phyloP scores from a whole-genome alignment of 306 rosid genomes.

The Clitoria ternatea region DNA sequence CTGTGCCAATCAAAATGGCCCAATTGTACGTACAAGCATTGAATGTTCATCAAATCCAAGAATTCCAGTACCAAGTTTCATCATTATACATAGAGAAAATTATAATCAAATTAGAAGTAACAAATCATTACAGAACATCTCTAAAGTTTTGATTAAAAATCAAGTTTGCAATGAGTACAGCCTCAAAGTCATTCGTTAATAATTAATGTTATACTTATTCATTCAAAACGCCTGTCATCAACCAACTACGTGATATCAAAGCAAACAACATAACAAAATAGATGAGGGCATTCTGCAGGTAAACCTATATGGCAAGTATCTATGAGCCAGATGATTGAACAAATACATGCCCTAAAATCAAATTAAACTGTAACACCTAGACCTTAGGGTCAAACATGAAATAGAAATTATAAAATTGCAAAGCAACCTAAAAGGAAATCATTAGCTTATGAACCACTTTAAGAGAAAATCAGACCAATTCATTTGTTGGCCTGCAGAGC shows the following conservation, averaged over 20 bases:
- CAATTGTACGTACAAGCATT: background rate
- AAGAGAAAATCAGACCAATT: background rate
- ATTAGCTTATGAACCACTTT: background rate
- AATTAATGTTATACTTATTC: background rate
- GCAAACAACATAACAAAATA: background rate
- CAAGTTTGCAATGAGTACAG: background rate
- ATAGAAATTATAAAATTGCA: background rate
- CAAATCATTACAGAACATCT: slow-evolving; percentile 6
- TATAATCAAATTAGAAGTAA: background rate
- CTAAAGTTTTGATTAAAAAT: background rate
- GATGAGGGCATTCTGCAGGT: background rate
- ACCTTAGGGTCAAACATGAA: background rate
- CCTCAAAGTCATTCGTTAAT: background rate
- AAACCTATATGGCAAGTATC: background rate
- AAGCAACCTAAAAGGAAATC: background rate
- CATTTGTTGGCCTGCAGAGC: background rate
- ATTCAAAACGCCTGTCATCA: background rate
- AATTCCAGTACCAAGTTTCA: background rate
- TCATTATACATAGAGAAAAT: background rate
- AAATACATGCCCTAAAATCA: background rate
- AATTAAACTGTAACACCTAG: background rate
- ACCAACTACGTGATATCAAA: background rate
- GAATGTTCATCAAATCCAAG: background rate
- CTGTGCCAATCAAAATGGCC: background rate
- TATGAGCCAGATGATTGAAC: background rate